Percentiles rank a stretch among this genome's conserved stretches.
phyloP scores from a whole-genome alignment of 805 yeast species.

The Metschnikowia chrysomelidarum region DNA sequence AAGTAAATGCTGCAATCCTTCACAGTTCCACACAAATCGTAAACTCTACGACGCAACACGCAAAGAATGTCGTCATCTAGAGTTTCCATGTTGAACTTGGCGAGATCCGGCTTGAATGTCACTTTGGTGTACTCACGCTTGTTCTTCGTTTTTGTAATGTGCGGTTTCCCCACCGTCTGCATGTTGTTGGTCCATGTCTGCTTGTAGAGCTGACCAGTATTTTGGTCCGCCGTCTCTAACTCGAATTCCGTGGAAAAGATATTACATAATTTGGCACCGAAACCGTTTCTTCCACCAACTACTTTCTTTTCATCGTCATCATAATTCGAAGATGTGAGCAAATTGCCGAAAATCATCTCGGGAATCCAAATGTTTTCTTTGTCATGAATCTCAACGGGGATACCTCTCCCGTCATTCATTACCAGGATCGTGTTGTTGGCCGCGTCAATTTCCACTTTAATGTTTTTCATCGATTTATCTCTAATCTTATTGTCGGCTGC shows the following conservation, averaged over 20 bases:
- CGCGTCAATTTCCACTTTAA: conserved; percentile 78
- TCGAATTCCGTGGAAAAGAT: conserved; percentile 87
- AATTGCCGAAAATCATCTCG: conserved; percentile 91
- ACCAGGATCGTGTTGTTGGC: conserved; percentile 75
- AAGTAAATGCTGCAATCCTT: conserved; percentile 74
- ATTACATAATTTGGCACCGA: conserved; percentile 96
- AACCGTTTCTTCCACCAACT: conserved; percentile 98
- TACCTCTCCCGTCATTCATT: conserved; percentile 91
- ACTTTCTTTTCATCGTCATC: conserved; percentile 95
- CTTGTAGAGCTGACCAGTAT: conserved; percentile 56
- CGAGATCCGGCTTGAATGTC: conserved; percentile 83
- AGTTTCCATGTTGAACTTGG: conserved; percentile 78
- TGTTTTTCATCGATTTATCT: conserved; percentile 84
- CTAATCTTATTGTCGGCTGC: conserved; percentile 98
- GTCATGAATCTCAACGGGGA: conserved; percentile 89
- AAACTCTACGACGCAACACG: conserved; percentile 89
- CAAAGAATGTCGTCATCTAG: conserved; percentile 82
- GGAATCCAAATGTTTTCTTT: conserved; percentile 94
- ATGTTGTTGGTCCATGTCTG: conserved; percentile 90
- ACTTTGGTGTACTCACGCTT: conserved; percentile 81
- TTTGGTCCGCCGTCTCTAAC: conserved; percentile 84
- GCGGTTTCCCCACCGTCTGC: conserved; percentile 74
- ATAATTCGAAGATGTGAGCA: conserved; percentile 92
- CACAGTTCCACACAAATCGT: conserved; percentile 92
- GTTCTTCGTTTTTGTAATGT: conserved; percentile 55